A percentile compares a stretch with the other conserved stretches of the same genome.
These are phyloP conservation scores for Helicostylum pulchrum DNA, from an alignment of 192 early-diverging fungal genomes.

Conservation along the genomic window DNA sequence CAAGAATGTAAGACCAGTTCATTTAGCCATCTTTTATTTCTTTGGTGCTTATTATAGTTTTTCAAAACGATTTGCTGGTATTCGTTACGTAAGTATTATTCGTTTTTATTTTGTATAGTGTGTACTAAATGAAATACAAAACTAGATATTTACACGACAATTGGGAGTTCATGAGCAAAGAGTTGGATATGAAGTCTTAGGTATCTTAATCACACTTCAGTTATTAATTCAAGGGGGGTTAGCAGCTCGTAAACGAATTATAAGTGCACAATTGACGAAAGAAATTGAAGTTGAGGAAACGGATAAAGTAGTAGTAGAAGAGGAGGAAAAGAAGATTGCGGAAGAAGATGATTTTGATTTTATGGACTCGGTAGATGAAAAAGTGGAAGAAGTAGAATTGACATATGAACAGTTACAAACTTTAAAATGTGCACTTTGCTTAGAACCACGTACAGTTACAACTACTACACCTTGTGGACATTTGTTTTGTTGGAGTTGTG, in stretches of 20 bases:
- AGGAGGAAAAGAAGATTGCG: background rate
- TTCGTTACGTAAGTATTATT: constrained; percentile 67
- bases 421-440: constrained; percentile 84
- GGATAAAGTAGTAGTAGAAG: constrained; percentile 21
- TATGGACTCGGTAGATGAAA: constrained; percentile 24
- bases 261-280: constrained; percentile 1
- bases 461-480: constrained; percentile 93
- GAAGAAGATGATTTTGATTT: constrained; percentile 26
- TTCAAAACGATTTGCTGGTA: constrained; percentile 74
- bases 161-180: constrained; percentile 69
- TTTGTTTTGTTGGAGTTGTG: constrained; percentile 94
- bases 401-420: constrained; percentile 37
- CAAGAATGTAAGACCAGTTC: constrained; percentile 55
- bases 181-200: constrained; percentile 82
- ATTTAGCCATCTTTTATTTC: constrained; percentile 90
- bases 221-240: constrained; percentile 57
- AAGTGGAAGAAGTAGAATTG: constrained; percentile 13
- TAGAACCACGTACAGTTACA: constrained; percentile 68
- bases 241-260: constrained; percentile 25
- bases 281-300: constrained; percentile 20
- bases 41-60: constrained; percentile 77
- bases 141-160: constrained; percentile 72
- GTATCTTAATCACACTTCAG: constrained; percentile 75
- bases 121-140: background rate
- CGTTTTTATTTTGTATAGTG: background rate